These are phyloP conservation scores for Cotoneaster glaucophyllus DNA, from an alignment of 306 rosid genomes.

Conservation along the genomic window DNA sequence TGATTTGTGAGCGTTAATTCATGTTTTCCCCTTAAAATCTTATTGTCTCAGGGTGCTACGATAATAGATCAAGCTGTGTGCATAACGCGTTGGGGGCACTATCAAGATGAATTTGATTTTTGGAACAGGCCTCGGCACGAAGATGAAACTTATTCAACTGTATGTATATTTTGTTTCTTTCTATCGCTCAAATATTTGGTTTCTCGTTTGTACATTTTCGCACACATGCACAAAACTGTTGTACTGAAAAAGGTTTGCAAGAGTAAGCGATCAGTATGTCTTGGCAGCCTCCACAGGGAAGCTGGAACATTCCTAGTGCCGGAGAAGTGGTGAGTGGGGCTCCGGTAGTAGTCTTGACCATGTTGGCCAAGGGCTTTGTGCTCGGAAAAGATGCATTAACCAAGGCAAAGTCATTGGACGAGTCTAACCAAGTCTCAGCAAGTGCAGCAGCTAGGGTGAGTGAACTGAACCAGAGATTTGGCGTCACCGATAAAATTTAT, in stretches of 20 bases:
- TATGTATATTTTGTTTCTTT: slow-evolving; percentile 21
- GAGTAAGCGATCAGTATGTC: neutral
- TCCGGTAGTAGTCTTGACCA: slow-evolving; percentile 74
- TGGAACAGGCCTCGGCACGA: slow-evolving; percentile 54
- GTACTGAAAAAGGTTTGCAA: neutral
- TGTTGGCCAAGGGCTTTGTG: slow-evolving; percentile 76
- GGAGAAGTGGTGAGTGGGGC: slow-evolving; percentile 71
- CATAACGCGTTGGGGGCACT: slow-evolving; percentile 88
- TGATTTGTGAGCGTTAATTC: neutral
- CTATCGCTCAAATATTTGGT: neutral
- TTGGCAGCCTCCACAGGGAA: slow-evolving; percentile 34
- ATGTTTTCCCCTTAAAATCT: slow-evolving; percentile 3
- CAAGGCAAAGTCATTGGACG: slow-evolving; percentile 67
- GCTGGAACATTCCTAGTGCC: slow-evolving; percentile 53
- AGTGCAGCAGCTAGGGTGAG: slow-evolving; percentile 66
- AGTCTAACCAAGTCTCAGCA: slow-evolving; percentile 67
- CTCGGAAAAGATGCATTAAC: slow-evolving; percentile 71
- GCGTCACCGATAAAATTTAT: slow-evolving; percentile 56
- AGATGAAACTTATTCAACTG: slow-evolving; percentile 45
- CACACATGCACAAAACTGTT: neutral
- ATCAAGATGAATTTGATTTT: slow-evolving; percentile 59
- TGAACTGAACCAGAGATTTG: slow-evolving; percentile 65
- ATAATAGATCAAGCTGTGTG: slow-evolving; percentile 85
- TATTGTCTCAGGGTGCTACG: slow-evolving; percentile 70
- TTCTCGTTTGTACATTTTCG: neutral